Conservation (phyloP, 441 rosid species). For the Pelargonium citronellum region DNA sequence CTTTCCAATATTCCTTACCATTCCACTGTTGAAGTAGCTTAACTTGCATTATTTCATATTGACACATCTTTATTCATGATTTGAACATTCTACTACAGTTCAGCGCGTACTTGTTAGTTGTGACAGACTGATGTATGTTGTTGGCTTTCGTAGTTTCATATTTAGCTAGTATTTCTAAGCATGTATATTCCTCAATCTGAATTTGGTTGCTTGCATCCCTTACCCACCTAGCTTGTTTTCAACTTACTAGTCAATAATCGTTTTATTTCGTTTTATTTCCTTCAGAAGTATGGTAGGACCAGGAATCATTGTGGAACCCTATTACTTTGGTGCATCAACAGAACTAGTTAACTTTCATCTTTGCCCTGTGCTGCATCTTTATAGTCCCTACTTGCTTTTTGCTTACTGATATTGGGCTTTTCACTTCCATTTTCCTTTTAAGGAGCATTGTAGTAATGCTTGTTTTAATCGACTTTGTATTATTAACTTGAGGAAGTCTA, state of each 20-base stretch:
- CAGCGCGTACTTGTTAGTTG: background rate
- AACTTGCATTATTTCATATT: background rate
- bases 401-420: background rate
- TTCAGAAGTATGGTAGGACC: constrained; percentile 3
- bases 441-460: background rate
- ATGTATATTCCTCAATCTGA: background rate
- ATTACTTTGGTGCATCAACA: background rate
- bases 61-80: background rate
- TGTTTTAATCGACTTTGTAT: background rate
- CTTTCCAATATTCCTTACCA: background rate
- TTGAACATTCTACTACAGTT: background rate
- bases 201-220: background rate
- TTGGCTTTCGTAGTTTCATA: background rate
- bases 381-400: constrained; percentile 5
- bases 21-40: background rate
- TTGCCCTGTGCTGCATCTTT: background rate
- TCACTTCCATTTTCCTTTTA: background rate
- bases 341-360: background rate
- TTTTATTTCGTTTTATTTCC: background rate
- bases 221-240: background rate
- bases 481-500: background rate
- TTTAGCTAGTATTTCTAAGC: background rate
- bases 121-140: background rate
- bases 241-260: background rate
- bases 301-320: background rate